These are phyloP conservation scores for Cladophialophora exuberans DNA, from an alignment of 2,329 filamentous ascomycete species.

Conservation along the genomic window DNA sequence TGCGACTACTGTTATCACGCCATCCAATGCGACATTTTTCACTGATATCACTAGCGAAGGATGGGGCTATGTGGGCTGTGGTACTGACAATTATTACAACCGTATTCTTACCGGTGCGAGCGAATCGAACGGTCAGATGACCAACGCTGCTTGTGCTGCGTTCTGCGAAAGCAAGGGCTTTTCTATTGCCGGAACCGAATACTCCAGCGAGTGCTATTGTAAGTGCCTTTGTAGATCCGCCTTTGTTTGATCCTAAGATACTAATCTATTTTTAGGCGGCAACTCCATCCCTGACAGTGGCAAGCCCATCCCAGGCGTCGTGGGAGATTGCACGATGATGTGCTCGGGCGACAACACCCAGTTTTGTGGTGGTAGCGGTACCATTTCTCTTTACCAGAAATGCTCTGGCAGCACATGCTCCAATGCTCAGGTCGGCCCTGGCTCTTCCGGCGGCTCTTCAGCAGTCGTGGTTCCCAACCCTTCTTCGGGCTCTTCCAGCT, in stretches of 20 bases:
- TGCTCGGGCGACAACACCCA: slow-evolving; percentile 34
- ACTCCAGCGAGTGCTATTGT: slow-evolving; percentile 35
- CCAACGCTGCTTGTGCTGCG: slow-evolving; percentile 36
- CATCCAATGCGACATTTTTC: slow-evolving; percentile 45
- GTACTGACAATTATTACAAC: slow-evolving; percentile 45
- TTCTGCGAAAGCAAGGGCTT: slow-evolving; percentile 39
- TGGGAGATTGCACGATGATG: slow-evolving; percentile 34
- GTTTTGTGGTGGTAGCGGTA: slow-evolving; percentile 34
- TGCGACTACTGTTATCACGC: slow-evolving; percentile 43
- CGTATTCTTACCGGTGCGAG: slow-evolving; percentile 41
- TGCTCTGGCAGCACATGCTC: slow-evolving; percentile 30
- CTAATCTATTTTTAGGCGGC: slow-evolving; percentile 22
- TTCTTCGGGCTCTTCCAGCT: slow-evolving; percentile 7
- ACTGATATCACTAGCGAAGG: slow-evolving; percentile 52
- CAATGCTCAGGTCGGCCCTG: slow-evolving; percentile 24
- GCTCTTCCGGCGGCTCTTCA: slow-evolving; percentile 3
- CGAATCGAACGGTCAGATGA: slow-evolving; percentile 32
- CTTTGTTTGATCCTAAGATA: not conserved
- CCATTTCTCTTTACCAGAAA: slow-evolving; percentile 36
- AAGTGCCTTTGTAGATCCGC: slow-evolving; percentile 9
- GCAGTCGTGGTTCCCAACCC: slow-evolving; percentile 11
- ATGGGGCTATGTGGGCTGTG: slow-evolving; percentile 67
- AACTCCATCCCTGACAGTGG: slow-evolving; percentile 30
- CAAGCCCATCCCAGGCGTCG: slow-evolving; percentile 33
- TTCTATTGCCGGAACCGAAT: slow-evolving; percentile 38